Conservation (phyloP, 2,329 filamentous ascomycete genomes). For the Trichoderma arundinaceum region DNA sequence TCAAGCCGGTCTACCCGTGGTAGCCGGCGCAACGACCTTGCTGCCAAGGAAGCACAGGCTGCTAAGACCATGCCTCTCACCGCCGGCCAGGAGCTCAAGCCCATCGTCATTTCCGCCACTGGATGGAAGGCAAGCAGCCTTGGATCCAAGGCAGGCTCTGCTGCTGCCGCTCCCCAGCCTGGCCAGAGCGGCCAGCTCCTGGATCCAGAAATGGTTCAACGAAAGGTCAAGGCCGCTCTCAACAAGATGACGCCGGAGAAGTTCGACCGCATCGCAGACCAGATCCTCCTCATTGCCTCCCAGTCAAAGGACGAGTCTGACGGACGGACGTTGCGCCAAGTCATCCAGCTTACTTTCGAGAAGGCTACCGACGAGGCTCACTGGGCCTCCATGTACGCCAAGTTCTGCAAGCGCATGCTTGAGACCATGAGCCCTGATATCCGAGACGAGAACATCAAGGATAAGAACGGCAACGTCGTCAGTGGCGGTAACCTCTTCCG, state of each 20-base stretch:
- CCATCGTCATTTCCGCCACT: constrained; percentile 70
- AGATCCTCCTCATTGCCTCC: constrained; percentile 88
- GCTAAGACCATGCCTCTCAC: constrained; percentile 93
- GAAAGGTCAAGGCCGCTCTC: constrained; percentile 96
- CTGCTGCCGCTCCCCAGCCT: constrained; percentile 39
- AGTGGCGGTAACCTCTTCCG: constrained; percentile 94
- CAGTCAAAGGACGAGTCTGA: constrained; percentile 97
- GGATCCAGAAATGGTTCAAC: constrained; percentile 91
- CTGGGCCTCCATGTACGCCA: constrained; percentile 98
- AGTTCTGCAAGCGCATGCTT: constrained; percentile 97
- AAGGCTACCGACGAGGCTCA: constrained; percentile 98
- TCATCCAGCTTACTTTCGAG: constrained; percentile 98
- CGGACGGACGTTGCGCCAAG: constrained; percentile 91
- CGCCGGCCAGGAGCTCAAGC: constrained; percentile 78
- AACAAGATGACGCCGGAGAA: constrained; percentile 99
- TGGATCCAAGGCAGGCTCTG: constrained; percentile 46
- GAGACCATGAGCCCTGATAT: constrained; percentile 94
- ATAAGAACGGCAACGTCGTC: constrained; percentile 87
- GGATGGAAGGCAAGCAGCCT: constrained; percentile 92
- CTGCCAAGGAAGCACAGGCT: constrained; percentile 68
- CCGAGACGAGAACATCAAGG: constrained; percentile 90
- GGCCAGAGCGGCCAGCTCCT: constrained; percentile 60
- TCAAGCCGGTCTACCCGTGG: constrained; percentile 66
- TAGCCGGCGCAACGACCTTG: constrained; percentile 67
- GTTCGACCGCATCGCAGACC: constrained; percentile 92